Conservation (phyloP, 2,329 filamentous ascomycete species). For the Ceratocystiopsis minuta region DNA sequence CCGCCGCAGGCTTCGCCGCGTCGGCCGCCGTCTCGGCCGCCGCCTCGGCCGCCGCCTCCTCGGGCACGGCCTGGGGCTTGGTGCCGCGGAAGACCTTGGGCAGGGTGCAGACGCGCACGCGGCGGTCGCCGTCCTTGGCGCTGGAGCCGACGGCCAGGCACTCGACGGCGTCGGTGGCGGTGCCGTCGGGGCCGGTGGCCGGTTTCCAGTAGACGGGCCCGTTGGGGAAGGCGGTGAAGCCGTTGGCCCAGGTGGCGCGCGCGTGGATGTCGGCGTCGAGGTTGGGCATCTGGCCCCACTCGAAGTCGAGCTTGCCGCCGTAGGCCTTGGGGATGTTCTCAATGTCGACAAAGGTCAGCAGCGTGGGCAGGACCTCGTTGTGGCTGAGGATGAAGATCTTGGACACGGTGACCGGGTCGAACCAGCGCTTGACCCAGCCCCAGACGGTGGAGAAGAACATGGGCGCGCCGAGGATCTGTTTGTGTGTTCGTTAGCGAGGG, state of each 20-base stretch:
- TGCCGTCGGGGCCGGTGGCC: slow-evolving; percentile 19
- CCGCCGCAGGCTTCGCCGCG: too few relatives aligned
- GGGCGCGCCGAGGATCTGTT: slow-evolving; percentile 72
- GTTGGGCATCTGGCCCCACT: slow-evolving; percentile 56
- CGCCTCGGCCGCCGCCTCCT: slow-evolving; percentile 5
- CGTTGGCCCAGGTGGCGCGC: slow-evolving; percentile 33
- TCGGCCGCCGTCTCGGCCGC: neutral
- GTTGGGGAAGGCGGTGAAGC: slow-evolving; percentile 31
- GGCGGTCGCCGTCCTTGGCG: slow-evolving; percentile 22
- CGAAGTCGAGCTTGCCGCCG: slow-evolving; percentile 69
- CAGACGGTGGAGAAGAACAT: slow-evolving; percentile 83
- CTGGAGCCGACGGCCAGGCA: slow-evolving; percentile 34
- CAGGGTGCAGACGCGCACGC: slow-evolving; percentile 32
- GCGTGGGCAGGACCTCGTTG: slow-evolving; percentile 55
- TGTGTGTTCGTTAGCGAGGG: neutral
- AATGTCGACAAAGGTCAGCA: slow-evolving; percentile 65
- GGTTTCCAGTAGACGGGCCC: slow-evolving; percentile 41
- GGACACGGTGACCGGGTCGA: slow-evolving; percentile 79
- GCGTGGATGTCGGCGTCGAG: slow-evolving; percentile 45
- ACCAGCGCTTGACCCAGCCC: slow-evolving; percentile 93
- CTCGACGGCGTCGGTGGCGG: slow-evolving; percentile 20
- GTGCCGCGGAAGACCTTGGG: slow-evolving; percentile 21
- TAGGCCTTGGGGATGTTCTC: slow-evolving; percentile 78
- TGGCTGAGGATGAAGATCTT: slow-evolving; percentile 84
- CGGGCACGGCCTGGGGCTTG: neutral